Evolutionary conservation across 1,284 basidiomycete genomes (phyloP), one percentile per base, ranked within the genome.

Genomic region (Marasmius sp.): DNA sequence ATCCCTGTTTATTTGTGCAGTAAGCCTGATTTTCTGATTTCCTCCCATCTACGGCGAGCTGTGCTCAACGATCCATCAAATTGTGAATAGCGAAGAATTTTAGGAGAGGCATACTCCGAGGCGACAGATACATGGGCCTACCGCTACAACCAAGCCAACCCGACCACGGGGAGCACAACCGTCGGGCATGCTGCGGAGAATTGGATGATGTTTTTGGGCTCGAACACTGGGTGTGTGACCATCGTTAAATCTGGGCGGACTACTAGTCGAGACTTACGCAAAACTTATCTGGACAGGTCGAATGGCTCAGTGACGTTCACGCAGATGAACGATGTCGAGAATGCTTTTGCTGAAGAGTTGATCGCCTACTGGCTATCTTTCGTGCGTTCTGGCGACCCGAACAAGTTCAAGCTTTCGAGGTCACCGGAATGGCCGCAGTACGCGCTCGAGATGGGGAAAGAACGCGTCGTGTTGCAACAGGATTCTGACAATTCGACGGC

Each of bases 321-420:
- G 10, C 65, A 73, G 0, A 73, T 79, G 72, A 77, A 72, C 3
- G 70, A 76, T 0, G 71, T 74, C 6, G 78, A 85, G 65, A 67
- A 64, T 0, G 78, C 80, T 9, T 85, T 86, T 67, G 79, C 81
- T 0, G 69, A 75, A 52, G 84, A 86, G 68, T 72, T 85, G 33
- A 84, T 85, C 57, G 83, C 84, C 10, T 85, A 85, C 68, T 85
- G 83, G 82, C 73, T 85, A 11, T 86, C 85, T 0, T 85, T 86
- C 66, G 83, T 85, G 18, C 81, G 84, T 41, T 68, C 77, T 1
- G 77, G 76, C 1, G 67, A 85, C 67, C 84, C 84, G 1, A 85
- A 82, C 72, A 78, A 77, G 22, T 75, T 75, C 72, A 84, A 81
- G 68, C 78, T 85, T 2, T 64, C 72, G 0, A 70, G 77, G 9